A percentile compares a stretch with the other conserved stretches of the same genome.
phyloP scores from a whole-genome alignment of 768 basidiomycete genomes.

The Trametes cingulata region DNA sequence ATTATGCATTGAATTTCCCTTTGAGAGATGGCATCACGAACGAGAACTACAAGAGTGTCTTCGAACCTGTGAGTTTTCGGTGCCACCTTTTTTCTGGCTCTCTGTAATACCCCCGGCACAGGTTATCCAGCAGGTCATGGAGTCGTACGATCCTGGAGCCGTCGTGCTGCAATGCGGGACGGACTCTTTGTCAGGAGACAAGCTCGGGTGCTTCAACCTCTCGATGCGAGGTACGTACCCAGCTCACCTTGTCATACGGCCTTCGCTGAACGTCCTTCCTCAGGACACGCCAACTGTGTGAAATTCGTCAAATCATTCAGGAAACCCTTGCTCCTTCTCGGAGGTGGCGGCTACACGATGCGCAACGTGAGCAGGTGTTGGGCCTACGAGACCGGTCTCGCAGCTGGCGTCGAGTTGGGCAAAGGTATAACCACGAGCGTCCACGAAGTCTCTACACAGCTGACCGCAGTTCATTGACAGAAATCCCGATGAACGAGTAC shows the following conservation, averaged over 20 bases:
- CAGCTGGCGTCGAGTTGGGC: constrained; percentile 93
- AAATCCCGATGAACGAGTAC: constrained; percentile 98
- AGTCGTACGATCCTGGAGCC: constrained; percentile 90
- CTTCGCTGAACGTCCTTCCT: background rate
- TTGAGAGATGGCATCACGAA: constrained; percentile 94
- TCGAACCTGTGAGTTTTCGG: constrained; percentile 78
- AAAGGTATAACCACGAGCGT: constrained; percentile 51
- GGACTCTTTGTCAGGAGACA: constrained; percentile 95
- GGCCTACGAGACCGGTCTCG: constrained; percentile 97
- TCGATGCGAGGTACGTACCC: constrained; percentile 79
- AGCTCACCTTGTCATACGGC: background rate
- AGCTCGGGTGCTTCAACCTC: constrained; percentile 92
- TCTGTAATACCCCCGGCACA: constrained; percentile 33
- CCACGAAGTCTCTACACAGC: background rate
- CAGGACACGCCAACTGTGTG: constrained; percentile 96
- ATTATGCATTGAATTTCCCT: constrained; percentile 94
- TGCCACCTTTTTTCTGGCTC: background rate
- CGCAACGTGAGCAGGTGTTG: constrained; percentile 95
- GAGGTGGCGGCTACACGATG: constrained; percentile 98
- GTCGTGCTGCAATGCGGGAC: constrained; percentile 98
- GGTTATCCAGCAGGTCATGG: constrained; percentile 94
- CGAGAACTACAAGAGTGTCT: constrained; percentile 91
- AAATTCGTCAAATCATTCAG: constrained; percentile 96
- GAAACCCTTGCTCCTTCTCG: constrained; percentile 89
- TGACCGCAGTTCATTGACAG: constrained; percentile 53